These are phyloP conservation scores for Eremochloa ophiuroides DNA, from an alignment of 176 grass and related monocot genomes.

Conservation along the genomic window DNA sequence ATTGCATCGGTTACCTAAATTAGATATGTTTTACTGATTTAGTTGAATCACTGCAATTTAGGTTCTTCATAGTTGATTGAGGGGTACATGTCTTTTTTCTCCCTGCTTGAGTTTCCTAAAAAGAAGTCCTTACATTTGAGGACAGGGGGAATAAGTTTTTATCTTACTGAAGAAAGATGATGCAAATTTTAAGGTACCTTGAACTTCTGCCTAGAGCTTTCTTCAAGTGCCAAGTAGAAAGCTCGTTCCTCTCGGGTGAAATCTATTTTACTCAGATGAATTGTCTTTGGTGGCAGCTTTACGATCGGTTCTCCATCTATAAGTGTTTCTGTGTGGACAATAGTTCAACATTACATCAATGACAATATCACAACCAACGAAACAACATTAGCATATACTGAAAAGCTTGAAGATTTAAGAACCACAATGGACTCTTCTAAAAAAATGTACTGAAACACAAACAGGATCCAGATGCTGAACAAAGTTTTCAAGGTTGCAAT, in stretches of 20 bases:
- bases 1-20: too few relatives aligned
- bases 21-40: background rate
- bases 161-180: background rate
- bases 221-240: slow-evolving; percentile 87
- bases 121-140: background rate
- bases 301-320: slow-evolving; percentile 91
- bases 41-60: background rate
- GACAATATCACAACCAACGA: background rate
- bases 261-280: slow-evolving; percentile 66
- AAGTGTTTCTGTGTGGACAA: slow-evolving; percentile 51
- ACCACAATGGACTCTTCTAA: background rate
- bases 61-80: too few relatives aligned
- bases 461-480: background rate
- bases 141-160: background rate
- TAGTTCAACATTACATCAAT: background rate
- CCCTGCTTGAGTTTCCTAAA: background rate
- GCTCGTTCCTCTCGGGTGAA: slow-evolving; percentile 72
- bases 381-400: background rate
- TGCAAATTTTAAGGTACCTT: slow-evolving; percentile 45
- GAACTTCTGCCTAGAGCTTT: slow-evolving; percentile 78
- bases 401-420: background rate
- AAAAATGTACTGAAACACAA: background rate
- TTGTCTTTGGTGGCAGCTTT: slow-evolving; percentile 74
- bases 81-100: too few relatives aligned
- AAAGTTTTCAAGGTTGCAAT: background rate